A percentile compares a stretch with the other conserved stretches of the same genome.
These are phyloP conservation scores for Cercospora beticola DNA, from an alignment of 2,329 filamentous ascomycete genomes.

Conservation along the genomic window DNA sequence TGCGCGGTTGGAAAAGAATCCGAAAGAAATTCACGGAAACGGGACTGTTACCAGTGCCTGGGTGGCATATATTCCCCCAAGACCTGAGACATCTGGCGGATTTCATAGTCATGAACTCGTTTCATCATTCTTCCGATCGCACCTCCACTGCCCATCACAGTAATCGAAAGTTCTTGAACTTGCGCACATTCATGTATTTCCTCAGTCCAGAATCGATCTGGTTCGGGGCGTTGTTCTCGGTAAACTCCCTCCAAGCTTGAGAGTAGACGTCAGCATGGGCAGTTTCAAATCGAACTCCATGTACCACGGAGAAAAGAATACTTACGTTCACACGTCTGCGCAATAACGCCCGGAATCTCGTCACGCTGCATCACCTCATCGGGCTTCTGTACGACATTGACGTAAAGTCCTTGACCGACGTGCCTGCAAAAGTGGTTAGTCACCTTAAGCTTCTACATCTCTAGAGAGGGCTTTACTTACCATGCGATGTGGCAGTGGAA, in stretches of 20 bases:
- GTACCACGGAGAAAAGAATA: constrained; percentile 19
- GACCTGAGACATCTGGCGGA: too few species aligned
- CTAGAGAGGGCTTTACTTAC: neutral
- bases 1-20: too few species aligned
- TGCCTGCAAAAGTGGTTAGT: constrained; percentile 22
- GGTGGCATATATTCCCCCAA: too few species aligned
- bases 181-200: constrained; percentile 3
- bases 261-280: neutral
- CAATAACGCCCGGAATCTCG: constrained; percentile 45
- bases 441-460: neutral
- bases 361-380: constrained; percentile 21
- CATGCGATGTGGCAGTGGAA: constrained; percentile 58
- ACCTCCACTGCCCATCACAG: neutral
- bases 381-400: constrained; percentile 28
- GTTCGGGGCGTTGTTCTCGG: neutral
- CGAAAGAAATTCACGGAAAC: too few species aligned
- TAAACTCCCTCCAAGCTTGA: neutral
- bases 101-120: too few species aligned
- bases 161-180: neutral
- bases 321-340: constrained; percentile 56
- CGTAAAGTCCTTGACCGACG: constrained; percentile 31
- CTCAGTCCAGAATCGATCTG: constrained; percentile 7
- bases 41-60: too few species aligned
- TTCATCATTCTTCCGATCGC: too few species aligned
- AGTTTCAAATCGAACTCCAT: too few species aligned